Evolutionary conservation across 352 stramenopile species (phyloP).

Genomic region (Phytophthora boehmeriae): DNA sequence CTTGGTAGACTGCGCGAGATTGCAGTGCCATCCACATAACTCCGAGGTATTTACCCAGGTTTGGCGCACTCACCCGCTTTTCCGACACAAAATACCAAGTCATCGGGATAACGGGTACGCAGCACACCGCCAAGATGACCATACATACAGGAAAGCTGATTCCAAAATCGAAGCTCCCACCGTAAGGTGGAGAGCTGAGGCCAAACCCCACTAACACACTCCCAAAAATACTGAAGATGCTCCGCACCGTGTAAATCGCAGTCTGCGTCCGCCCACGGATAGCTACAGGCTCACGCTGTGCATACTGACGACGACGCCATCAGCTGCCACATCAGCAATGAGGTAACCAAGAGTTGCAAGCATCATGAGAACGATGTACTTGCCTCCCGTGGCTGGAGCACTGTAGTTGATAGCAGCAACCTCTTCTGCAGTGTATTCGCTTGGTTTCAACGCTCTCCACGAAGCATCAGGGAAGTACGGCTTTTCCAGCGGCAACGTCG

Average conservation of each 20-base stretch:
- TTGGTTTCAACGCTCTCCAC: conserved; percentile 26
- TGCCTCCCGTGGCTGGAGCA: conserved; percentile 38
- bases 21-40: conserved; percentile 33
- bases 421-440: conserved; percentile 29
- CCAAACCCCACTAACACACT: conserved; percentile 40
- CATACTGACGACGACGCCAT: conserved; percentile 52
- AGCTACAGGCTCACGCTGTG: conserved; percentile 43
- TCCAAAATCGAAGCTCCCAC: conserved; percentile 38
- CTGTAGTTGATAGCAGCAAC: conserved; percentile 37
- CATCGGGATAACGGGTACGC: conserved; percentile 33
- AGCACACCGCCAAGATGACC: conserved; percentile 34
- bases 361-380: conserved; percentile 66
- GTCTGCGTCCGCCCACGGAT: conserved; percentile 45
- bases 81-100: conserved; percentile 47
- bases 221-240: conserved; percentile 41
- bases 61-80: conserved; percentile 12
- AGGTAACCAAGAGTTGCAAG: conserved; percentile 56
- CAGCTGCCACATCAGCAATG: conserved; percentile 51
- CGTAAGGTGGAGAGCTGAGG: conserved; percentile 41
- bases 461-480: conserved; percentile 59
- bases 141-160: conserved; percentile 36
- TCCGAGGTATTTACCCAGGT: conserved; percentile 33
- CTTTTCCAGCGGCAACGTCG: conserved; percentile 32
- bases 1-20: conserved; percentile 44
- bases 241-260: conserved; percentile 44